A percentile compares a stretch with the other conserved stretches of the same genome.
phyloP scores from a whole-genome alignment of 2,329 filamentous ascomycete genomes.

The Bipolaris gigantea region DNA sequence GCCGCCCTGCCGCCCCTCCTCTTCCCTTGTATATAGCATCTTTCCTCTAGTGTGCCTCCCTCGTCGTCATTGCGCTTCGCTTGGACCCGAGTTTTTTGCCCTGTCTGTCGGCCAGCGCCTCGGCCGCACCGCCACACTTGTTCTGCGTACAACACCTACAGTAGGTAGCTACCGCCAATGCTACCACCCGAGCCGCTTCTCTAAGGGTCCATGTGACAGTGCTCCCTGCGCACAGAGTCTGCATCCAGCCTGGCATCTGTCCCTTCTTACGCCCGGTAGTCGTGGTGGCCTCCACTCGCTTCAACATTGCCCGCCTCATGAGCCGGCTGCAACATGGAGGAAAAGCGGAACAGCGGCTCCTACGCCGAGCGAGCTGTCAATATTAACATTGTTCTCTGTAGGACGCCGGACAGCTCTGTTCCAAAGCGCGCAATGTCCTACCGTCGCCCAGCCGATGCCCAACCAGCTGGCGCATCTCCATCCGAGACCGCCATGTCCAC shows the following conservation, averaged over 20 bases:
- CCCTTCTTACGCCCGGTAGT: slow-evolving; percentile 15
- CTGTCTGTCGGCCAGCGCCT: slow-evolving; percentile 6
- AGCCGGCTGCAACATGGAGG: slow-evolving; percentile 34
- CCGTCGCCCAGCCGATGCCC: slow-evolving; percentile 37
- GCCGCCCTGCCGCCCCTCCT: slow-evolving; percentile 11
- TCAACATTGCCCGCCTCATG: slow-evolving; percentile 22
- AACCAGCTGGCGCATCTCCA: slow-evolving; percentile 22
- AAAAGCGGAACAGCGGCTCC: slow-evolving; percentile 30
- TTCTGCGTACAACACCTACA: background rate
- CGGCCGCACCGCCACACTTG: slow-evolving; percentile 13
- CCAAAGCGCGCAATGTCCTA: slow-evolving; percentile 38
- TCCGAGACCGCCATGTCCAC: slow-evolving; percentile 9
- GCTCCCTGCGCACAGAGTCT: slow-evolving; percentile 13
- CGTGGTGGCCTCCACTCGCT: slow-evolving; percentile 14
- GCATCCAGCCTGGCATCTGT: slow-evolving; percentile 7
- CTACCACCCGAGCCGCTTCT: slow-evolving; percentile 15
- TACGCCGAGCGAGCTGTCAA: slow-evolving; percentile 27
- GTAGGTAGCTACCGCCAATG: slow-evolving; percentile 30
- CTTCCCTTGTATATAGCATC: slow-evolving; percentile 27
- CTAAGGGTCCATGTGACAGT: slow-evolving; percentile 26
- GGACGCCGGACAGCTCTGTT: slow-evolving; percentile 32
- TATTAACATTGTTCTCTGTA: slow-evolving; percentile 20
- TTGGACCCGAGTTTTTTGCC: slow-evolving; percentile 7
- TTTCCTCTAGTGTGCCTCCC: slow-evolving; percentile 7
- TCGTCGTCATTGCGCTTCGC: slow-evolving; percentile 9